Conservation (phyloP, 169 alveolate genomes). For the Plasmodium chabaudi region DNA sequence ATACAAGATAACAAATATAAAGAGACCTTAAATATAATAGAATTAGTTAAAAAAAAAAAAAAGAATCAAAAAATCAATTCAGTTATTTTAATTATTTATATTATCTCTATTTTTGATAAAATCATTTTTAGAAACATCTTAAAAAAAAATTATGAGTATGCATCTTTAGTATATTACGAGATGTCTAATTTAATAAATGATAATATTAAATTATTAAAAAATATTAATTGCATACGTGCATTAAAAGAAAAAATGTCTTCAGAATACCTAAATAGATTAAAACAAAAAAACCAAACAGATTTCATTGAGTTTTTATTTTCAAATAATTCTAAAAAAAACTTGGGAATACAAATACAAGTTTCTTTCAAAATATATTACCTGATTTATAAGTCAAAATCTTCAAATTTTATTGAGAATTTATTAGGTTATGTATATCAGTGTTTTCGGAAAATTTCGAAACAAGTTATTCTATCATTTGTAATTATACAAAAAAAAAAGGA, state of each 20-base stretch:
- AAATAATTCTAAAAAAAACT: constrained; percentile 43
- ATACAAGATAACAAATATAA: constrained; percentile 57
- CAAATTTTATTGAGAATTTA: constrained; percentile 68
- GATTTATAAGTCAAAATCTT: constrained; percentile 48
- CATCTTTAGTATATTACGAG: constrained; percentile 39
- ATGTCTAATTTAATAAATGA: constrained; percentile 21
- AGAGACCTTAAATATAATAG: constrained; percentile 46
- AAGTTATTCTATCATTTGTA: constrained; percentile 56
- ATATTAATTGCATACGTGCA: constrained; percentile 36
- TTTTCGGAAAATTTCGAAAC: constrained; percentile 68
- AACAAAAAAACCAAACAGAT: constrained; percentile 63
- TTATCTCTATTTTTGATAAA: constrained; percentile 39
- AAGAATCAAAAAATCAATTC: constrained; percentile 51
- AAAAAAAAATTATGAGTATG: constrained; percentile 56
- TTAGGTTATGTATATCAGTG: constrained; percentile 59
- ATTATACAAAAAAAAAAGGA: constrained; percentile 14
- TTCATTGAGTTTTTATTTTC: constrained; percentile 67
- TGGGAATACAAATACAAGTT: constrained; percentile 23
- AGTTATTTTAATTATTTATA: constrained; percentile 52
- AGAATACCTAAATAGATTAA: constrained; percentile 59
- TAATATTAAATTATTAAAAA: constrained; percentile 7
- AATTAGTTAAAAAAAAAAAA: constrained; percentile 36
- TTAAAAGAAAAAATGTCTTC: constrained; percentile 49
- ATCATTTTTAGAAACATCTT: constrained; percentile 65
- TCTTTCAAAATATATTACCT: constrained; percentile 55